phyloP scores from a whole-genome alignment of 768 basidiomycete species.

The Phlebiopsis flavidoalba region DNA sequence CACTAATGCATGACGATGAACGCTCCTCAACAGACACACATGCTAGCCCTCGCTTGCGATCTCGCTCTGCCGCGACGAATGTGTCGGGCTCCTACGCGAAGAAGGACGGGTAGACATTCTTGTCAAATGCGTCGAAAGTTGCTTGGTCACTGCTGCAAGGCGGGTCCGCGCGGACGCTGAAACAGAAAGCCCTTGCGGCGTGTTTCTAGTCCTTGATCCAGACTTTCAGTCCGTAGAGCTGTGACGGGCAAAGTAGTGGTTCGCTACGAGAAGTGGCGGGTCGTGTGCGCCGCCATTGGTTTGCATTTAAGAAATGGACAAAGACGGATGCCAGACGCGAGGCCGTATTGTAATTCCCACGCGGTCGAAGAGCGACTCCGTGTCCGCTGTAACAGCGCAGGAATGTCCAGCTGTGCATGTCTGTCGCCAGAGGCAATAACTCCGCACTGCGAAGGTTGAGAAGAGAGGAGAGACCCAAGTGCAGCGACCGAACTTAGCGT shows the following conservation, averaged over 20 bases:
- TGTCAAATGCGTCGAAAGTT: too few relatives aligned
- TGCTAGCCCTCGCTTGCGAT: background rate
- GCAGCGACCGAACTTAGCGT: background rate
- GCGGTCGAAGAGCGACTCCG: background rate
- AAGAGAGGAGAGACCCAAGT: background rate
- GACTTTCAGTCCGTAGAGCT: background rate
- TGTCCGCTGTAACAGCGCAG: constrained; percentile 3
- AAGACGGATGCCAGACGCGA: background rate
- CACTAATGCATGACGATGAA: background rate
- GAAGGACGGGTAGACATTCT: background rate
- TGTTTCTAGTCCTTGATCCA: background rate
- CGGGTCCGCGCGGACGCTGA: background rate
- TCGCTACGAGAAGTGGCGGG: background rate
- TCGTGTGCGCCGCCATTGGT: background rate
- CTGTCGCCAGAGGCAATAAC: background rate
- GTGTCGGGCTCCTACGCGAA: background rate
- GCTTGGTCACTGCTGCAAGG: background rate
- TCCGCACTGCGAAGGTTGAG: background rate
- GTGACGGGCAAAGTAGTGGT: background rate
- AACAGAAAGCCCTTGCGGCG: background rate
- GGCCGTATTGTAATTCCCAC: background rate
- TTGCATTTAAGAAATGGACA: too few relatives aligned
- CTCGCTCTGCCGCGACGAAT: background rate
- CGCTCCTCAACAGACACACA: too few relatives aligned
- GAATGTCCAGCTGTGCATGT: background rate